A percentile compares a stretch with the other conserved stretches of the same genome.
Conservation (phyloP, 257 asterid genomes). For the Henckelia pumila region DNA sequence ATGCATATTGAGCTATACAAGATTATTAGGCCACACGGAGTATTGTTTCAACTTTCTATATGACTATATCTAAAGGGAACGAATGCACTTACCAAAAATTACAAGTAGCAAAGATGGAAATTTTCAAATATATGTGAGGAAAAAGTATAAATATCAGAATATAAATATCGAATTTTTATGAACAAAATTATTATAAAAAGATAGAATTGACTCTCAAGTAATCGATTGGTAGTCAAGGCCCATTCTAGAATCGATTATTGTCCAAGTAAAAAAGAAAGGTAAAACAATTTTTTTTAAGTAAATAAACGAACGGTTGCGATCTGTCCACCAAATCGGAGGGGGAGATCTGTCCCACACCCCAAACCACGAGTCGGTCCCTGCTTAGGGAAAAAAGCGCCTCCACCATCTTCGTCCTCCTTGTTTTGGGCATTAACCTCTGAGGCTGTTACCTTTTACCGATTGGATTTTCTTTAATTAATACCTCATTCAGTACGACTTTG, state of each 20-base stretch:
- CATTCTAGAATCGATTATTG: background rate
- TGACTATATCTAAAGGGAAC: background rate
- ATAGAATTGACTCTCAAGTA: no score
- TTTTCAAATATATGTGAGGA: background rate
- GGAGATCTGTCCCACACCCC: no score
- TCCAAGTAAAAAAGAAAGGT: no score
- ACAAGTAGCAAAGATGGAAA: no score
- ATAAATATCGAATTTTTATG: no score
- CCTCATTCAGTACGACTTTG: conserved; percentile 1
- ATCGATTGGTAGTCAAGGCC: background rate
- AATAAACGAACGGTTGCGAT: background rate
- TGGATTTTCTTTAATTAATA: no score
- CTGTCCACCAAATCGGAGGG: background rate
- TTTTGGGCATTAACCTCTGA: background rate
- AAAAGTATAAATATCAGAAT: no score
- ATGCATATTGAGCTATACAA: no score
- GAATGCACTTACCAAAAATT: background rate
- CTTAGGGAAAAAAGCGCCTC: background rate
- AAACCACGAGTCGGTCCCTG: background rate
- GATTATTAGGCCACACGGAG: no score
- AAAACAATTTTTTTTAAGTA: background rate
- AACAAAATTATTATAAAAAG: no score
- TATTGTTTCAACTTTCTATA: no score
- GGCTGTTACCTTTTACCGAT: background rate
- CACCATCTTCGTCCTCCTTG: background rate